These are phyloP conservation scores for Colletotrichum sp. DNA, from an alignment of 2,329 filamentous ascomycete genomes.

Conservation along the genomic window DNA sequence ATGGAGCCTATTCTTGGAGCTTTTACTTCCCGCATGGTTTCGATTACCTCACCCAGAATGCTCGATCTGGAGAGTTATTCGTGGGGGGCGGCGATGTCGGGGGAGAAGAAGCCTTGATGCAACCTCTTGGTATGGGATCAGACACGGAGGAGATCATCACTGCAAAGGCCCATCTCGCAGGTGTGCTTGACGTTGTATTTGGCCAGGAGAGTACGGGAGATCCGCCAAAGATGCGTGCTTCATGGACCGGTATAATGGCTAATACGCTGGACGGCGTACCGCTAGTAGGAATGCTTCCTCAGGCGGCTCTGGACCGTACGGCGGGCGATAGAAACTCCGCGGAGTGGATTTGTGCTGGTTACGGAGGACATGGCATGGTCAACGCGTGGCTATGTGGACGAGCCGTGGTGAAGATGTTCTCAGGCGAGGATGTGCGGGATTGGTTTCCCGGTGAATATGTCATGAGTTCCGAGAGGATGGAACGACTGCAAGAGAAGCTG, in stretches of 20 bases:
- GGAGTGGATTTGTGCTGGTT: conserved; percentile 62
- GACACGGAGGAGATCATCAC: neutral
- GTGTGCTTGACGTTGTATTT: neutral
- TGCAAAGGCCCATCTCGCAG: neutral
- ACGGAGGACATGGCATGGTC: conserved; percentile 72
- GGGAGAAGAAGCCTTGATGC: neutral
- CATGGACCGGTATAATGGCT: neutral
- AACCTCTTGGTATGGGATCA: neutral
- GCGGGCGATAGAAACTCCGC: conserved; percentile 24
- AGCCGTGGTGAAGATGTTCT: conserved; percentile 60
- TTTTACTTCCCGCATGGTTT: neutral
- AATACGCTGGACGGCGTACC: neutral
- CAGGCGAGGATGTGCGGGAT: conserved; percentile 29
- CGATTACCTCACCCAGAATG: neutral
- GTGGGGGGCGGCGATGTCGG: neutral
- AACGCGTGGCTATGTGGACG: conserved; percentile 63
- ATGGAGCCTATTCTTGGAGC: neutral
- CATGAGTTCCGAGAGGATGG: neutral
- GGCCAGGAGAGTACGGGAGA: neutral
- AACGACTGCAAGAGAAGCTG: neutral
- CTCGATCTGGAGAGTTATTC: neutral
- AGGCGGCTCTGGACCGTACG: neutral
- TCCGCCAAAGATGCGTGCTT: neutral
- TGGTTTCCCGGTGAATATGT: neutral
- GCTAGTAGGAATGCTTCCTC: neutral